phyloP scores from a whole-genome alignment of 306 rosid genomes.

The Prosopis cineraria region DNA sequence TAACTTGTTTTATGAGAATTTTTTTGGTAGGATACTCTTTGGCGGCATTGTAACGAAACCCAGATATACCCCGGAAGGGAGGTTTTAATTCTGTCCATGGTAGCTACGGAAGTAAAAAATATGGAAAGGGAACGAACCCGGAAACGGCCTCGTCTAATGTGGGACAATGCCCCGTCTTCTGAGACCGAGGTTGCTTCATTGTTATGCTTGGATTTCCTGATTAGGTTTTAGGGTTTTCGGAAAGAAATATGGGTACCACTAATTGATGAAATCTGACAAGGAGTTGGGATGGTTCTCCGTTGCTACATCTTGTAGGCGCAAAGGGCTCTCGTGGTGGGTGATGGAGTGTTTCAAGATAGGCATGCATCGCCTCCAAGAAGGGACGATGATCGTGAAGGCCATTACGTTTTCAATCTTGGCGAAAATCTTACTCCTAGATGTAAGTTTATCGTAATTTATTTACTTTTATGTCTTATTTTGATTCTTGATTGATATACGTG shows the following conservation, averaged over 20 bases:
- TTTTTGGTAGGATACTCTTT: background rate
- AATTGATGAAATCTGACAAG: slow-evolving; percentile 17
- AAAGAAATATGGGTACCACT: background rate
- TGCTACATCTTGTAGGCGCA: slow-evolving; percentile 54
- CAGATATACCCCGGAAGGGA: background rate
- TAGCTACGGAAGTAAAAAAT: slow-evolving; percentile 41
- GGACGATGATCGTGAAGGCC: slow-evolving; percentile 95
- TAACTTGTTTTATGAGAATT: slow-evolving; percentile 13
- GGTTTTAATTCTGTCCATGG: slow-evolving; percentile 35
- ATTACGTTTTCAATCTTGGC: slow-evolving; percentile 81
- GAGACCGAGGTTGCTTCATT: slow-evolving; percentile 56
- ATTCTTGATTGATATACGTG: too few species aligned
- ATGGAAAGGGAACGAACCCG: slow-evolving; percentile 70
- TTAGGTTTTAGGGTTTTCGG: slow-evolving; percentile 45
- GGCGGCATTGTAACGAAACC: slow-evolving; percentile 23
- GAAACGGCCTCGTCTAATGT: slow-evolving; percentile 79
- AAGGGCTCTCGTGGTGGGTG: slow-evolving; percentile 45
- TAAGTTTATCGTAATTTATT: slow-evolving; percentile 27
- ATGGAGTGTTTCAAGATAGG: slow-evolving; percentile 50
- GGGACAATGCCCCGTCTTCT: slow-evolving; percentile 76
- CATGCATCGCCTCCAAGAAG: slow-evolving; percentile 85
- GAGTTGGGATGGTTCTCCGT: slow-evolving; percentile 2
- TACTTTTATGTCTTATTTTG: background rate
- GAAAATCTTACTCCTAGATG: slow-evolving; percentile 97
- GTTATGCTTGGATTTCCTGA: slow-evolving; percentile 17